phyloP scores from a whole-genome alignment of 2,329 filamentous ascomycete genomes.

The Monosporascus sp. region DNA sequence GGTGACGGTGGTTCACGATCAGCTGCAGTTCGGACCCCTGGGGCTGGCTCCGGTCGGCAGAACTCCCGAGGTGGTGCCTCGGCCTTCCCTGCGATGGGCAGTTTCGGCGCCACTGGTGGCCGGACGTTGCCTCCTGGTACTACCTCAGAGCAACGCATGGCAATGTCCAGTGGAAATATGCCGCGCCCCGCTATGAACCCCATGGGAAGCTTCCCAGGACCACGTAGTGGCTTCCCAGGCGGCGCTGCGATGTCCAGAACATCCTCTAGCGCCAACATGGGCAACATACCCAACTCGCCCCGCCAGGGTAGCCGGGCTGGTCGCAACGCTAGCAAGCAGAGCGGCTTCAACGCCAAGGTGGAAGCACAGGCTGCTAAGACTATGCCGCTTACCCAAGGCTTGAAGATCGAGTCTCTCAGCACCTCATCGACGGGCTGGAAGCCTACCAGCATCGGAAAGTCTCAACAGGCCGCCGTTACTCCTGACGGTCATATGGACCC shows the following conservation, averaged over 20 bases:
- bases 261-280: slow-evolving; percentile 52
- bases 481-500: slow-evolving; percentile 67
- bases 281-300: slow-evolving; percentile 63
- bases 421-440: slow-evolving; percentile 81
- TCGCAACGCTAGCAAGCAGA: slow-evolving; percentile 60
- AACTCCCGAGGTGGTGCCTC: slow-evolving; percentile 47
- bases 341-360: slow-evolving; percentile 46
- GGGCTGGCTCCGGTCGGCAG: slow-evolving; percentile 41
- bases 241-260: slow-evolving; percentile 60
- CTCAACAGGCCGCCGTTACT: slow-evolving; percentile 35
- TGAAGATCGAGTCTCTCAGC: slow-evolving; percentile 75
- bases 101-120: slow-evolving; percentile 49
- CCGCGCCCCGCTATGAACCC: slow-evolving; percentile 45
- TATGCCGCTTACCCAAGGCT: slow-evolving; percentile 85
- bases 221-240: slow-evolving; percentile 59
- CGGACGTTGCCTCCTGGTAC: slow-evolving; percentile 65
- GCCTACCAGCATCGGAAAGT: slow-evolving; percentile 62
- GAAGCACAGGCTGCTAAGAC: slow-evolving; percentile 72
- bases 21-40: slow-evolving; percentile 55
- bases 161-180: slow-evolving; percentile 52
- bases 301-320: slow-evolving; percentile 54
- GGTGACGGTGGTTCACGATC: slow-evolving; percentile 55
- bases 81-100: slow-evolving; percentile 61
- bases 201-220: slow-evolving; percentile 56
- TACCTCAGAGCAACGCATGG: slow-evolving; percentile 73